A percentile compares a stretch with the other conserved stretches of the same genome.
Evolutionary conservation across 805 yeast species (phyloP).

Genomic region (Metschnikowia borealis): DNA sequence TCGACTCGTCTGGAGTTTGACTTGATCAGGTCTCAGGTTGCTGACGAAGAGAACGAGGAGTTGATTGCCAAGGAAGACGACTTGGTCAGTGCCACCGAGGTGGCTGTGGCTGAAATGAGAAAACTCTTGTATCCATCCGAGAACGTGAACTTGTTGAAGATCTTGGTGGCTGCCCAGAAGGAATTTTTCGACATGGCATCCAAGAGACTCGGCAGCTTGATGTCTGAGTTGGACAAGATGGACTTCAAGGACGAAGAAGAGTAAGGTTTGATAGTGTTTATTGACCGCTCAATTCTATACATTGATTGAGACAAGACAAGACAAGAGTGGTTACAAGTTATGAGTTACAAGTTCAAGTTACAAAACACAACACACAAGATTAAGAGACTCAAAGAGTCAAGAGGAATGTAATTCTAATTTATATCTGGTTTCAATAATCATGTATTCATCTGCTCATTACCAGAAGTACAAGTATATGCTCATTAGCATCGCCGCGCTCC

Average conservation of each 20-base stretch:
- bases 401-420: too few relatives aligned
- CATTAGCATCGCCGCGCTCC: background rate
- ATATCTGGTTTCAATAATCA: too few relatives aligned
- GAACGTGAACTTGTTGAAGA: slow-evolving; percentile 56
- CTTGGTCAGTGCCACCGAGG: slow-evolving; percentile 70
- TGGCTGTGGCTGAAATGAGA: slow-evolving; percentile 78
- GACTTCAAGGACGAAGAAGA: slow-evolving; percentile 36
- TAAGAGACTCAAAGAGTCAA: too few relatives aligned
- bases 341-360: too few relatives aligned
- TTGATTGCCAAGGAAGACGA: slow-evolving; percentile 67
- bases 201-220: slow-evolving; percentile 30
- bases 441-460: background rate
- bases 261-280: background rate
- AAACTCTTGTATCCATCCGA: slow-evolving; percentile 65
- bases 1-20: slow-evolving; percentile 68
- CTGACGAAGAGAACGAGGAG: slow-evolving; percentile 47
- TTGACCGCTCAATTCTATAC: background rate
- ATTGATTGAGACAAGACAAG: background rate
- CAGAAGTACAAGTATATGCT: too few relatives aligned
- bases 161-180: slow-evolving; percentile 67
- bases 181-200: slow-evolving; percentile 47
- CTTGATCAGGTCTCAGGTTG: slow-evolving; percentile 54
- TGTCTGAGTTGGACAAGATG: slow-evolving; percentile 30
- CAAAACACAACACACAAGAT: too few relatives aligned
- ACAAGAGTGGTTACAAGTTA: too few relatives aligned